Base-by-base conservation (phyloP, 2,329 filamentous ascomycete genomes). In the Ceratocystis diversiconidia region DNA sequence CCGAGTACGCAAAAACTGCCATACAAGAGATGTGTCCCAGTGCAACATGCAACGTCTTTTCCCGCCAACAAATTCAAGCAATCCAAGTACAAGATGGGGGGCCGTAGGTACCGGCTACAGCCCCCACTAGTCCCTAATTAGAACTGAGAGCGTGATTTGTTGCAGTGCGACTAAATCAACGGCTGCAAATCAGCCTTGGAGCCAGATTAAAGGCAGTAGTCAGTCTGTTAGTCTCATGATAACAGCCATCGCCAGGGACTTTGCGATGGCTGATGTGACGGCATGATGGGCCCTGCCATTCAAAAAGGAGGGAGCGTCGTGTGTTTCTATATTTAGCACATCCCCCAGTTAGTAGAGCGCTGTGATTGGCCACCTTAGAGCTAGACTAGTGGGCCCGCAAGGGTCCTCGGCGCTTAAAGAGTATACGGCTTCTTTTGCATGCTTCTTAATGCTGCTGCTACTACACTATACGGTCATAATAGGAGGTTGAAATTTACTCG, bases 321-420 rank as follows among this genome's bases (percentile, higher is more conserved):
- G 32, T 36, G 36, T 41, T 59, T 32, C 55, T 59, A 59, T 59
- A 32, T 59, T 59, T 59, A 59, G 55, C 12, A 36, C 17, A 22
- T 8, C 4, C 0, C 3, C 30, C 5, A 59, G n/a, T 36, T 19
- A 59, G 25, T 50, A 2, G n/a, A 8, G 7, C 46, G 44, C 61
- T 62, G 44, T 50, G 22, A 62, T 62, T 62, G 61, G 61, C 7
- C 32, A 17, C 2, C 19, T 19, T 5, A 17, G 15, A 5, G 8
- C 30, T 12, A n/a, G 43, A 48, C 43, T 15, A 15, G 61, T 48
- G 61, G 61, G 6, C 25, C 61, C 3, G 5, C 61, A 50, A 32
- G 61, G 61, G 61, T 62, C 10, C 25, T 62, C 41, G 61, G 61
- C 61, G 61, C 61, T 62, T 62, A 62, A 7, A 62, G 28, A 19